Conservation (phyloP, 352 stramenopile species). For the Phytophthora sp. region DNA sequence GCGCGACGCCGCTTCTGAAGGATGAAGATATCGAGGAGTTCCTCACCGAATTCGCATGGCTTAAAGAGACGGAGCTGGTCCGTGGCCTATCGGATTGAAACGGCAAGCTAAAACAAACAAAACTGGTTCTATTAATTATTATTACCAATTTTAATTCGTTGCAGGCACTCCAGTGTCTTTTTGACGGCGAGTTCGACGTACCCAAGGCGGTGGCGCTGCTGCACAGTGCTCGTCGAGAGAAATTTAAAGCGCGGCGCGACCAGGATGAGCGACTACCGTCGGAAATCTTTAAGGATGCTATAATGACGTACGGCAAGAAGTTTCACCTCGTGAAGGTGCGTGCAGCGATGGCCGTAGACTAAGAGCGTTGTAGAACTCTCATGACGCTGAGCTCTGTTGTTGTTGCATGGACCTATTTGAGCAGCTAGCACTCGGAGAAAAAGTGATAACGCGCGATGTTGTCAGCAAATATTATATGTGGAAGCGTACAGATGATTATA, state of each 20-base stretch:
- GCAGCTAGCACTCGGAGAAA: constrained; percentile 52
- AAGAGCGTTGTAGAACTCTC: not conserved
- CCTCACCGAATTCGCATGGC: constrained; percentile 46
- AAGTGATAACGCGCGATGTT: constrained; percentile 51
- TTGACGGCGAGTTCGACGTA: constrained; percentile 60
- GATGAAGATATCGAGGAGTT: constrained; percentile 59
- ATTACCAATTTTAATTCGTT: no score
- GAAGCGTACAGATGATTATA: constrained; percentile 65
- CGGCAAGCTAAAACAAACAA: no score
- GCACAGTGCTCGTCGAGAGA: constrained; percentile 37
- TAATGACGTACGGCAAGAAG: constrained; percentile 59
- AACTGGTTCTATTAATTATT: constrained; percentile 1
- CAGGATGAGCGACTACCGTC: constrained; percentile 37
- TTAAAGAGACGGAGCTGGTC: constrained; percentile 67
- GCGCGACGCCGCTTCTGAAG: constrained; percentile 24
- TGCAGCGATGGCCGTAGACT: not conserved
- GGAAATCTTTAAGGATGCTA: constrained; percentile 50
- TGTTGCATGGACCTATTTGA: not conserved
- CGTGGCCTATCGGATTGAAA: no score
- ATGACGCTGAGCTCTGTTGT: constrained; percentile 5
- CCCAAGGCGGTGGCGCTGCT: constrained; percentile 48
- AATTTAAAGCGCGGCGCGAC: constrained; percentile 30
- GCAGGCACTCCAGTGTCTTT: constrained; percentile 68
- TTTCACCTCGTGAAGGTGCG: constrained; percentile 67
- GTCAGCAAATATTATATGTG: constrained; percentile 73